Evolutionary conservation across 768 basidiomycete genomes (phyloP).

Genomic region (Rhodotorula babjevae): DNA sequence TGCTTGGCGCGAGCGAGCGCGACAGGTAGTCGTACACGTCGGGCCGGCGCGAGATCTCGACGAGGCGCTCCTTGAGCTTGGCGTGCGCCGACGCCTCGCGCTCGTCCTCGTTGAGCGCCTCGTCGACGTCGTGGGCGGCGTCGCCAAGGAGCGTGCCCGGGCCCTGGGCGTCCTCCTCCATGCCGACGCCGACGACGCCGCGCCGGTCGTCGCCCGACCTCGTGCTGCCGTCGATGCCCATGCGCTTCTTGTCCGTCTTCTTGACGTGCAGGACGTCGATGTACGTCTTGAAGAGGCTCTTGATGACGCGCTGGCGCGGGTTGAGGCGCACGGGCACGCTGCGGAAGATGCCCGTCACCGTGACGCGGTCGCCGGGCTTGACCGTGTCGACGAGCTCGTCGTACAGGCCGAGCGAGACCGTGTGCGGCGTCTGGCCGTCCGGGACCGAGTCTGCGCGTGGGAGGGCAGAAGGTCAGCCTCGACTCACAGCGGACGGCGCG

Average conservation of each 20-base stretch:
- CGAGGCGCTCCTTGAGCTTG: slow-evolving; percentile 59
- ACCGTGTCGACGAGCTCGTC: slow-evolving; percentile 95
- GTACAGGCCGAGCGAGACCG: slow-evolving; percentile 93
- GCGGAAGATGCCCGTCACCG: slow-evolving; percentile 88
- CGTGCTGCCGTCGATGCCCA: slow-evolving; percentile 76
- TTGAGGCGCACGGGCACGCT: slow-evolving; percentile 94
- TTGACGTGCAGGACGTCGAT: slow-evolving; percentile 90
- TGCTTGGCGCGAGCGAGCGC: slow-evolving; percentile 82
- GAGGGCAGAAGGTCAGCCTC: neutral
- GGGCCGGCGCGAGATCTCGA: slow-evolving; percentile 63
- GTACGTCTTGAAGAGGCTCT: slow-evolving; percentile 95
- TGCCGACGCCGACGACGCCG: slow-evolving; percentile 66
- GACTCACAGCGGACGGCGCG: too few relatives aligned
- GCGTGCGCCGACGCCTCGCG: slow-evolving; percentile 51
- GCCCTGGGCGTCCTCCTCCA: slow-evolving; percentile 59
- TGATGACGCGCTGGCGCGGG: slow-evolving; percentile 81
- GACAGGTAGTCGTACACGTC: slow-evolving; percentile 84
- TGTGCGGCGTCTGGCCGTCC: slow-evolving; percentile 96
- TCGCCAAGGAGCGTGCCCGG: slow-evolving; percentile 45
- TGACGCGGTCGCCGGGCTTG: slow-evolving; percentile 89
- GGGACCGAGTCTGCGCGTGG: slow-evolving; percentile 70
- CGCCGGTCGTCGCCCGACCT: slow-evolving; percentile 53
- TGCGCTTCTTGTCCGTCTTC: slow-evolving; percentile 59
- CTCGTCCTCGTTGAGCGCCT: slow-evolving; percentile 46
- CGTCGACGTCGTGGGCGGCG: slow-evolving; percentile 49